Base-by-base conservation (phyloP, 106 monocot species). In the Dendrobium nobile region DNA sequence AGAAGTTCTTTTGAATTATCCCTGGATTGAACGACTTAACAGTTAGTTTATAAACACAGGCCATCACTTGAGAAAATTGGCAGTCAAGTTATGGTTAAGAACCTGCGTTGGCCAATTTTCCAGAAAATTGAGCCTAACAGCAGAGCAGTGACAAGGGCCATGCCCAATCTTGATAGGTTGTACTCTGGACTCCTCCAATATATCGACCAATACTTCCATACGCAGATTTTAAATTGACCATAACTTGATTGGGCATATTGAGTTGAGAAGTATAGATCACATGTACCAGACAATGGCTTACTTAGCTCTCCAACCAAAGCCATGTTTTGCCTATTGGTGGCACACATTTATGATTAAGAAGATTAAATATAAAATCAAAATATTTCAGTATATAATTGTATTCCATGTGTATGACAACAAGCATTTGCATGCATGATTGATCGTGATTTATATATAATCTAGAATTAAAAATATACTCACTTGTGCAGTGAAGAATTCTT, bases 171-270 rank as follows among this genome's bases (percentile, higher is more conserved):
- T 37, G 86, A 84, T 24, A 79, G 37, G 55, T 84, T 93, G 84
- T 93, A 90, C 20, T 67, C 78, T 44, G 90, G 93, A 64, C 74
- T 88, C 81, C 88, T 90, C 93, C 93, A 93, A 41, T 93, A 90
- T 42, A 88, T 77, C 74, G 58, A 84, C 68, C 79, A 80, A 70
- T 93, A 90, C 80, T 93, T 93, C 90, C 93, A 93, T 43, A 90
- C 58, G 75, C 90, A 90, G 19, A 77, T 47, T 59, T 79, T 83
- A 78, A 75, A 90, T 59, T 93, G 93, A 18, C n/a, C 42, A n/a
- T 51, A 74, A 24, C 45, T 16, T 0, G 81, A 64, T 51, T 88
- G 88, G 7, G 90, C 67, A 17, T 85, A 90, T 61, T 85, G 51
- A 41, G 86, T 83, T 5, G 84, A 59, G 37, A 90, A 90, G 48